Base-by-base conservation (phyloP, 2,329 filamentous ascomycete genomes). In the Arthrobotrys musiformis region DNA sequence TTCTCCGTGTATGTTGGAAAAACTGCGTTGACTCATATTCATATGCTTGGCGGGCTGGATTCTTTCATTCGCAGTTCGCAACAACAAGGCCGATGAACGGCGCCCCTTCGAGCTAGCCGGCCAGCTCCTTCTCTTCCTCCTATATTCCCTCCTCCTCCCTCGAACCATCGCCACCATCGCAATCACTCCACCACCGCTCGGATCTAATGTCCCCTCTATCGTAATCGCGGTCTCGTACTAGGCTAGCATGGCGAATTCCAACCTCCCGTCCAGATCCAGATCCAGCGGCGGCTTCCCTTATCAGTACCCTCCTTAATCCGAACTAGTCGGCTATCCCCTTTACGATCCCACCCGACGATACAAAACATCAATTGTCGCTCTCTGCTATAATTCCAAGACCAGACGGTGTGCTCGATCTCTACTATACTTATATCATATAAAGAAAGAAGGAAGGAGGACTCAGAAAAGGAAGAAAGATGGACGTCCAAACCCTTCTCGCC, bases 401-500 rank as follows among this genome's bases (percentile, higher is more conserved):
- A n/a, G n/a, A n/a, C n/a, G n/a, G n/a, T n/a, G n/a, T n/a, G n/a
- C n/a, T n/a, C n/a, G n/a, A n/a, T n/a, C n/a, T n/a, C n/a, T n/a
- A n/a, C n/a, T n/a, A n/a, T n/a, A n/a, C n/a, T n/a, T 56, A 37
- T 35, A 28, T 15, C 2, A 37, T 35, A 28, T 15, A 0, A 54
- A 46, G 2, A 24, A 40, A 17, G 11, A 19, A 24, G 19, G 6
- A 40, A 33, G n/a, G 24, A 54, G 26, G 24, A 37, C 33, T 13
- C 33, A 9, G 6, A 46, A 15, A 7, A 26, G 22, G 17, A 33
- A 24, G 5, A 42, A 62, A 13, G n/a, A 78, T 78, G 74, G 74
- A 78, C 33, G 17, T 78, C 30, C 74, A 78, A 66, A 78, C 74
- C 1, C 67, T 78, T 3, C 54, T 67, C n/a, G 66, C 74, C 4